These are phyloP conservation scores for Citrus maxima DNA, from an alignment of 345 rosid genomes.

Conservation along the genomic window DNA sequence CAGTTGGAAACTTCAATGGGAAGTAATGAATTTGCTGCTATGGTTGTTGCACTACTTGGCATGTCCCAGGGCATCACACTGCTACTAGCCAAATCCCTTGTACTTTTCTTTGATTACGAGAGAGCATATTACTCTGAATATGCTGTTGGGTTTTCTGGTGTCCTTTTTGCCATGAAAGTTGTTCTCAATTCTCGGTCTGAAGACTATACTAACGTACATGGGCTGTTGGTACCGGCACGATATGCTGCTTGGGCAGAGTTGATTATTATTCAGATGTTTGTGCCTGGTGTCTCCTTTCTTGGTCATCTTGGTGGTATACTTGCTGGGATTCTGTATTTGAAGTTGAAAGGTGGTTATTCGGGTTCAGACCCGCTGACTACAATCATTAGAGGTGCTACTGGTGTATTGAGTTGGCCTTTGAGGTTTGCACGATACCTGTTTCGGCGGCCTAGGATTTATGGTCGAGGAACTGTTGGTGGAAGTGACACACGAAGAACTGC, in stretches of 20 bases:
- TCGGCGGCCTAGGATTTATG: constrained; percentile 49
- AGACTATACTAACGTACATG: constrained; percentile 54
- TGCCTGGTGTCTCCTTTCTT: constrained; percentile 82
- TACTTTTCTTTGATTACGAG: constrained; percentile 49
- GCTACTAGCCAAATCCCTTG: constrained; percentile 68
- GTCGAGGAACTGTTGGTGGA: constrained; percentile 72
- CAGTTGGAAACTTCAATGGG: constrained; percentile 88
- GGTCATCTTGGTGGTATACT: constrained; percentile 97
- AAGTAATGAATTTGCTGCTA: constrained; percentile 76
- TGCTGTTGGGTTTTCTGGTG: constrained; percentile 86
- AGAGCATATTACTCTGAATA: constrained; percentile 65
- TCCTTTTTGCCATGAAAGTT: constrained; percentile 93
- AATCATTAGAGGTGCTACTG: constrained; percentile 38
- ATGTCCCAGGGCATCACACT: constrained; percentile 89
- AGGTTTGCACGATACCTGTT: constrained; percentile 43
- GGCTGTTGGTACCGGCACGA: constrained; percentile 66
- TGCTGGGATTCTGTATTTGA: constrained; percentile 78
- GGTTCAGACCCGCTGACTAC: constrained; percentile 57
- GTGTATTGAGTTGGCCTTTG: constrained; percentile 55
- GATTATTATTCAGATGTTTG: constrained; percentile 84
- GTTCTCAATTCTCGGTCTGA: constrained; percentile 76
- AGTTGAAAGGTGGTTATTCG: constrained; percentile 48
- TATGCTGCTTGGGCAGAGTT: constrained; percentile 96
- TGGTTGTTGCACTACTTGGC: constrained; percentile 61
- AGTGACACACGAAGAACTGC: constrained; percentile 33